Conservation (phyloP, 305 asterid species). For the Fraxinus angustifolia region DNA sequence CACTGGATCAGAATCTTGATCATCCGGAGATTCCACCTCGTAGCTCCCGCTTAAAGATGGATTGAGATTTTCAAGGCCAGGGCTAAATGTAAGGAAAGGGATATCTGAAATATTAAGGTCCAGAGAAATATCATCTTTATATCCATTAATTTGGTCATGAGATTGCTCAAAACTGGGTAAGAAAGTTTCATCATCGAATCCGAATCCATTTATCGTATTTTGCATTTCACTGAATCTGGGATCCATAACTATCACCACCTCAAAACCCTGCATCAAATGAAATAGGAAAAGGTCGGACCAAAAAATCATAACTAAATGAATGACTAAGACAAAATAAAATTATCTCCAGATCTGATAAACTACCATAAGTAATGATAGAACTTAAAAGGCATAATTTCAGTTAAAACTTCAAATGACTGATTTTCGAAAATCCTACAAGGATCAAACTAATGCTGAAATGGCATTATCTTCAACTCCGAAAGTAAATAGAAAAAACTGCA, state of each 20-base stretch:
- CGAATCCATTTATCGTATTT: slow-evolving; percentile 16
- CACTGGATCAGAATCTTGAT: slow-evolving; percentile 46
- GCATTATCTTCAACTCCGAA: not conserved
- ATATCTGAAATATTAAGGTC: slow-evolving; percentile 22
- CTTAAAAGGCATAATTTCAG: not conserved
- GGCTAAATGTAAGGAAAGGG: slow-evolving; percentile 14
- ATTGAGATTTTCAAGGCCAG: slow-evolving; percentile 18
- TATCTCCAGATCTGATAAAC: not conserved
- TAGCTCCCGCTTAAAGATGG: slow-evolving; percentile 28
- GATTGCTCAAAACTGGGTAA: slow-evolving; percentile 29
- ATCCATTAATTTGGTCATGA: slow-evolving; percentile 22
- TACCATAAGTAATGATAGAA: not conserved
- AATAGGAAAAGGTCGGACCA: not conserved
- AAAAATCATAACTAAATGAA: not conserved
- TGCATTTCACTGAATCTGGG: slow-evolving; percentile 20
- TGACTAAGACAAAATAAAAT: not conserved
- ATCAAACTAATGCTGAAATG: slow-evolving; percentile 23
- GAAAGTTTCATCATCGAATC: slow-evolving; percentile 22
- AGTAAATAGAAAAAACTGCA: not conserved
- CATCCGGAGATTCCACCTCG: slow-evolving; percentile 39
- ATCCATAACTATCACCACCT: slow-evolving; percentile 28
- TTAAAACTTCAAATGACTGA: not conserved
- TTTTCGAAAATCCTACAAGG: slow-evolving; percentile 19
- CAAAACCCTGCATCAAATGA: slow-evolving; percentile 13
- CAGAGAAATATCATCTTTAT: slow-evolving; percentile 2